A percentile compares a stretch with the other conserved stretches of the same genome.
These are phyloP conservation scores for Colletotrichum filicis DNA, from an alignment of 2,329 filamentous ascomycete genomes.

Conservation along the genomic window DNA sequence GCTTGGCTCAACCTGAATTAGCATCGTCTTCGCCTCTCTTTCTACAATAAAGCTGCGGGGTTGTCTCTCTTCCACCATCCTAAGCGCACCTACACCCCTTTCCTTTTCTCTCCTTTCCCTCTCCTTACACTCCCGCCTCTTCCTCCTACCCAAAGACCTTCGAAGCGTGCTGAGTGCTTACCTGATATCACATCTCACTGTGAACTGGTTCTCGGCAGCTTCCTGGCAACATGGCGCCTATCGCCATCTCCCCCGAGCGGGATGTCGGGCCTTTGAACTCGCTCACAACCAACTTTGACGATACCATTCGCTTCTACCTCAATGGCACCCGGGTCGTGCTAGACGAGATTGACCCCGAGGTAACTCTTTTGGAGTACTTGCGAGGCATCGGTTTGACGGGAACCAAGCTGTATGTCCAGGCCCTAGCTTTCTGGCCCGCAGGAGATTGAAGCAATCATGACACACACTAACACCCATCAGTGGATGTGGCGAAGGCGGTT, in stretches of 20 bases:
- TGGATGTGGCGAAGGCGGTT: constrained; percentile 95
- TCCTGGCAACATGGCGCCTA: constrained; percentile 62
- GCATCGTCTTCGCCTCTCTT: constrained; percentile 16
- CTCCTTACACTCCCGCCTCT: background rate
- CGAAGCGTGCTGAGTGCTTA: background rate
- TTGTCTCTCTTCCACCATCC: constrained; percentile 4
- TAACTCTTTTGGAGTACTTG: constrained; percentile 92
- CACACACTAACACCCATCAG: constrained; percentile 45
- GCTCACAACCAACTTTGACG: constrained; percentile 82
- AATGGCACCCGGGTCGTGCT: constrained; percentile 92
- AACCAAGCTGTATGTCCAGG: constrained; percentile 77
- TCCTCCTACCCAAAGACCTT: background rate
- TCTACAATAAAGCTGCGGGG: constrained; percentile 24
- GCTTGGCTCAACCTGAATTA: background rate
- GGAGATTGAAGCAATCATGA: background rate
- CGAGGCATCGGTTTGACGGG: constrained; percentile 93
- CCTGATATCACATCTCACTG: background rate
- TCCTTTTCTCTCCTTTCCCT: background rate
- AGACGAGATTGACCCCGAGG: constrained; percentile 89
- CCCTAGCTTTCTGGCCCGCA: background rate
- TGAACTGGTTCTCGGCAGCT: background rate
- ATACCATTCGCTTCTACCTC: constrained; percentile 91
- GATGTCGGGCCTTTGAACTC: constrained; percentile 52
- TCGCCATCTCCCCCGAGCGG: constrained; percentile 61
- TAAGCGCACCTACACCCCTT: background rate